These are phyloP conservation scores for Gypsophila paniculata DNA, from an alignment of 179 eudicot species.

Conservation along the genomic window DNA sequence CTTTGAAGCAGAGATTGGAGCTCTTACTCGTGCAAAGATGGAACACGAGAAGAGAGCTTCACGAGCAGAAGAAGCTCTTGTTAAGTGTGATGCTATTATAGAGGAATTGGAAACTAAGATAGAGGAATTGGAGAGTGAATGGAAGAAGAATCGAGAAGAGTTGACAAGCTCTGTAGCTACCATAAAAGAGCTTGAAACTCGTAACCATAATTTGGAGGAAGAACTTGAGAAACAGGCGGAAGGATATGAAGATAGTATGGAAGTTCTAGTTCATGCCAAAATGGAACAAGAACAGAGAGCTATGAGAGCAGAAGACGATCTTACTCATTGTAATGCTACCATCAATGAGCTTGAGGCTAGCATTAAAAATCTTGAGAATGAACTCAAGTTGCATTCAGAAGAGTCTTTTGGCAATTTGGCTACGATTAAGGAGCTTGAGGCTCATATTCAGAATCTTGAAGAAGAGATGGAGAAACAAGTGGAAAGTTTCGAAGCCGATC, in stretches of 20 bases:
- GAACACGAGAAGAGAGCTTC: constrained; percentile 64
- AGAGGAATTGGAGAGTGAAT: constrained; percentile 52
- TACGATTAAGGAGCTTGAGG: constrained; percentile 52
- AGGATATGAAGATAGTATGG: constrained; percentile 61
- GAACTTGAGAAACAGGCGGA: constrained; percentile 50
- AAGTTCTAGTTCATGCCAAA: constrained; percentile 46
- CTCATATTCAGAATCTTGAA: constrained; percentile 48
- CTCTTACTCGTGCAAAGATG: constrained; percentile 37
- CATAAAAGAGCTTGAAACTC: constrained; percentile 46
- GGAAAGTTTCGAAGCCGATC: constrained; percentile 71
- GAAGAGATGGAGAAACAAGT: constrained; percentile 69
- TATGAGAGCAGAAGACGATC: constrained; percentile 51
- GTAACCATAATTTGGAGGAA: constrained; percentile 40
- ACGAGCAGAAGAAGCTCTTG: constrained; percentile 56
- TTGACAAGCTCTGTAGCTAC: constrained; percentile 37
- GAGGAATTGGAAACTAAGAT: constrained; percentile 50
- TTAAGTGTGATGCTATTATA: constrained; percentile 27
- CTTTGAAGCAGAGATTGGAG: constrained; percentile 53
- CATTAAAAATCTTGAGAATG: constrained; percentile 54
- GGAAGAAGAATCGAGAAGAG: constrained; percentile 37
- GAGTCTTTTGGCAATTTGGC: constrained; percentile 46
- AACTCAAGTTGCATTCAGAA: constrained; percentile 46
- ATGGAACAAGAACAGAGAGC: constrained; percentile 70
- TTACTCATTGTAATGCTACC: constrained; percentile 20
- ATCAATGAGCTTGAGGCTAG: constrained; percentile 48